Base-by-base conservation (phyloP, 2,329 filamentous ascomycete species). In the Ophiosphaerella herpotricha region DNA sequence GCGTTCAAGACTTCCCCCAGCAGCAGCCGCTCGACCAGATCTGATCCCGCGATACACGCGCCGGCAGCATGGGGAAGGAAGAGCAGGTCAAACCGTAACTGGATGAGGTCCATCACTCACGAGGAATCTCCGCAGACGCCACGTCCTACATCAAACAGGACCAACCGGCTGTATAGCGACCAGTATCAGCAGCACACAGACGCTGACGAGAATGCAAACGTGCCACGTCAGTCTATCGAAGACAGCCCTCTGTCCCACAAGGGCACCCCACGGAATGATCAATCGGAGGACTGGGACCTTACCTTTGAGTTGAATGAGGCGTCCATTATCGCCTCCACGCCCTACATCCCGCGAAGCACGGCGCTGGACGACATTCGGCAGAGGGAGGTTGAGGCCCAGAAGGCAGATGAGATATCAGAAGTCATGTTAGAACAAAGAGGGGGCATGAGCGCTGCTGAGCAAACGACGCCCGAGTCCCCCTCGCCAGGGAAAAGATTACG, bases 41-140 rank as follows among this genome's bases (percentile, higher is more conserved):
- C 72, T 24, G 76, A 78, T 47, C 77, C 77, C 21, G 74, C 77
- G 3, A 55, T 79, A 33, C 75, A 75, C 32, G 64, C 75, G 49
- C 79, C 78, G 33, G 61, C 70, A 35, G 66, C 74, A 54, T 81
- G 79, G 78, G 78, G 77, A n/a, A 64, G 76, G 46, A 79, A 77
- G 60, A 74, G 67, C 23, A 73, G 74, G 47, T 60, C 67, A 8
- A 69, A 62, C 39, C 67, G 68, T 21, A 68, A 76, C 52, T 80
- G 77, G 77, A 66, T 78, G 60, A 61, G 73, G n/a, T 63, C 69
- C 36, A 74, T 76, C 43, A 69, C 63, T 8, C 48, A 60, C 13
- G 65, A 66, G 2, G 60, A 63, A 39, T 53, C 48, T 40, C 52
- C 41, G 49, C 54, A 45, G 39, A 57, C 51, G 5, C 49, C 53